Evolutionary conservation across 2,329 filamentous ascomycete genomes (phyloP), one percentile per base, ranked within the genome.

Genomic region (Microdochium trichocladiopsis): DNA sequence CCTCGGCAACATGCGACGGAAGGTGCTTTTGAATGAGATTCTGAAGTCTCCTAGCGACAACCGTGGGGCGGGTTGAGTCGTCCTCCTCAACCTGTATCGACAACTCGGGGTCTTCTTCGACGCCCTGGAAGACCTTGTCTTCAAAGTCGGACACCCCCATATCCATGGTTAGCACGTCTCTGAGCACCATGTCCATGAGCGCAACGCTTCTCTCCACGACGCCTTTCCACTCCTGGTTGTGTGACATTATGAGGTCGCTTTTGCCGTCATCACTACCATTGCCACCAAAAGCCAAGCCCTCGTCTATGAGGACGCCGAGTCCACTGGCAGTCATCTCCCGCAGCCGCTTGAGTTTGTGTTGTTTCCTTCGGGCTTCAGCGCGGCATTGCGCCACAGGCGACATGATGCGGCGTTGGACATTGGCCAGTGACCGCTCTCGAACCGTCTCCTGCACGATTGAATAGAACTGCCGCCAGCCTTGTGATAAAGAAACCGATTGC

Each of bases 241-340:
- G 66, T 3, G 66, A 74, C 51, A 75, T 71, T 31, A 70, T 67
- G 51, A 75, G 69, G 31, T 75, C 71, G 18, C 72, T 72, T 50
- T 76, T 74, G 41, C 75, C 74, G 50, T 82, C 78, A 41, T 85
- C 80, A 47, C 61, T 62, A 16, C 85, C 82, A 25, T 77, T 77
- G 21, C 79, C 73, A 45, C 79, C 79, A 59, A 89, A 84, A 49
- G 83, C 84, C 48, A 96, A 73, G 2, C 89, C 91, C 64, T 96
- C 90, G 52, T 93, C 90, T 59, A 96, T 85, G 24, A 99, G 73
- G 4, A 96, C 82, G 16, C 94, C 94, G 3, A 97, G 76, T 1
- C 90, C 89, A 61, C 89, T 92, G 2, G 93, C 90, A 52, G 90
- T 91, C 68, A 93, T 83, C 63, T 92, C 82, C 48, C 88, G 82